Evolutionary conservation across 2,329 filamentous ascomycete genomes (phyloP), one percentile per base, ranked within the genome.

Genomic region (Claviceps spartinae): DNA sequence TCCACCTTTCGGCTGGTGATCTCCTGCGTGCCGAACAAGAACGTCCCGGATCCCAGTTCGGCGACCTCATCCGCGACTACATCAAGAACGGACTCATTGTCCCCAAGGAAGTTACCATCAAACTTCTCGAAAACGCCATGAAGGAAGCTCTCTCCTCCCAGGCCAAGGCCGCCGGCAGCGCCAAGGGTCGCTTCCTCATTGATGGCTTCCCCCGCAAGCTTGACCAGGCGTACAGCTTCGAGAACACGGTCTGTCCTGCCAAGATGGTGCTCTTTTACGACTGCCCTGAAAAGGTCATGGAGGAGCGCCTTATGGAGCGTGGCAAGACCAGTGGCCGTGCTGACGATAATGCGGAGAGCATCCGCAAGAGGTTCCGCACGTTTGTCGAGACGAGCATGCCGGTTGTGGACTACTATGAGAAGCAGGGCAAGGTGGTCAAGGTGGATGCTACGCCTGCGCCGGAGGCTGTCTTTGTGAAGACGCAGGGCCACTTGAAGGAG

Each of bases 311-410:
- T 58, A 71, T 97, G 58, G 85, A 95, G 73, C 79, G 91, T 49
- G 93, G 91, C 56, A 87, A 95, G 82, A 97, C 91, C 16, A 90
- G 85, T 63, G 93, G 93, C 43, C 79, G 93, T 57, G 75, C 85
- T 49, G 93, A 98, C 69, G 93, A 98, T 72, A 98, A 98, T 66
- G 85, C 82, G 52, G 93, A 95, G 71, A 89, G 83, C 63, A 98
- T 97, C 68, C 85, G 86, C 73, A 98, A 98, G 83, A 81, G 93
- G 53, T 98, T 98, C 77, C 83, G 82, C 65, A 90, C 85, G 4
- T 98, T 97, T 65, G 74, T 94, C 61, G 89, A 97, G 70, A 95
- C 89, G 2, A 95, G 88, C 71, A 96, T 97, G 91, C 93, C 93
- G 26, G 93, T 97, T 47, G 88, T 98, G 51, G 78, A 95, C 60